phyloP scores from a whole-genome alignment of 176 grass and related monocot genomes.

The Aegilops tauschii region DNA sequence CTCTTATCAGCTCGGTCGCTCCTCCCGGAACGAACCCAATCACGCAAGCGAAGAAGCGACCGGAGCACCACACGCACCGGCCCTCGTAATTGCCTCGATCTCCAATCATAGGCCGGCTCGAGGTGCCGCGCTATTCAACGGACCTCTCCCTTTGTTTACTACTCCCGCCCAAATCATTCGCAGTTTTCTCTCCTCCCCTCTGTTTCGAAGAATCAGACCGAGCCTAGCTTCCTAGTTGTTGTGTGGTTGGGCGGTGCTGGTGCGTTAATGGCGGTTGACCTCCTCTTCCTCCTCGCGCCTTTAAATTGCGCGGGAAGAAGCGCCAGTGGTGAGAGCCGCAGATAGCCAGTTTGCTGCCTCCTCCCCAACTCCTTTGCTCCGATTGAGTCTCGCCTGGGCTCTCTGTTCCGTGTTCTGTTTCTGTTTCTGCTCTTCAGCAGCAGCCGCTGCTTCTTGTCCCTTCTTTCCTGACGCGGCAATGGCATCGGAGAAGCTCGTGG shows the following conservation, averaged over 20 bases:
- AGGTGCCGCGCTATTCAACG: slow-evolving; percentile 37
- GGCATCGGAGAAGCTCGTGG: slow-evolving; percentile 20
- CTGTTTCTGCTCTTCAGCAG: background rate
- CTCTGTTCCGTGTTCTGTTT: background rate
- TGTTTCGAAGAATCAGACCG: background rate
- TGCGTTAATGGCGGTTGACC: slow-evolving; percentile 47
- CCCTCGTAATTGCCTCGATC: background rate
- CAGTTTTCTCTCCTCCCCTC: background rate
- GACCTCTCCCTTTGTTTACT: background rate
- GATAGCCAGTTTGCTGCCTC: background rate
- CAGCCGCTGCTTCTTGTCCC: background rate
- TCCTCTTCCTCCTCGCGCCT: background rate
- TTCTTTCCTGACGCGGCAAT: slow-evolving; percentile 17
- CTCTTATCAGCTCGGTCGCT: background rate
- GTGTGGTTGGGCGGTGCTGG: slow-evolving; percentile 31
- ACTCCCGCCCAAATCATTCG: background rate
- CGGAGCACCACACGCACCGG: background rate
- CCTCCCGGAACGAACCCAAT: slow-evolving; percentile 13
- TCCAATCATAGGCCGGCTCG: slow-evolving; percentile 46
- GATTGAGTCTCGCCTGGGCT: background rate
- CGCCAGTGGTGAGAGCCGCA: background rate
- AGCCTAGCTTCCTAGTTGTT: slow-evolving; percentile 14
- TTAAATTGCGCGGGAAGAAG: slow-evolving; percentile 42
- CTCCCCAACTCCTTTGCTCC: too few relatives aligned
- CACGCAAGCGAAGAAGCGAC: background rate